Base-by-base conservation (phyloP, 1,139 yeast species). In the Taiozyma sp. region DNA sequence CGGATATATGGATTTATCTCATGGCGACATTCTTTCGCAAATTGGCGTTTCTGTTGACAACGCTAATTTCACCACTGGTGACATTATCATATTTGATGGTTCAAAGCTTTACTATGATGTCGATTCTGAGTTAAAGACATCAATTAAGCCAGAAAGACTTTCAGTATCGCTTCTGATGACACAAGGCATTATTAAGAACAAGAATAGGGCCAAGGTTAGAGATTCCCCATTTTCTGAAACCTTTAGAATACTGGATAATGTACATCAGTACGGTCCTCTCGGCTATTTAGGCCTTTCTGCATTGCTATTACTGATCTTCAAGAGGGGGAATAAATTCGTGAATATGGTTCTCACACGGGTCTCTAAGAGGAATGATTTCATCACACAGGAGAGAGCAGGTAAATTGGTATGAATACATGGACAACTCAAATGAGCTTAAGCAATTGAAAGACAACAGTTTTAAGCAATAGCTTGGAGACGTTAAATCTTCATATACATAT, bases 1-100 rank as follows among this genome's bases (percentile, higher is more conserved):
- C 49, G 78, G 82, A 1, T 83, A 74, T 57, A 57, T 84, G 16
- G 89, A 86, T 62, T 53, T 80, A n/a, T 64, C 73, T 1, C 68
- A 71, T 30, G 61, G 72, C 43, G 58, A 65, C 2, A 57, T 74
- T 10, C 64, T 80, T 12, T 54, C 63, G 2, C 58, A 65, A 2
- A 55, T 68, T 14, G 81, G 80, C 0, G 75, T 84, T 77, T 70
- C 72, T 16, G 62, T 72, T 45, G 60, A 74, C 47, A 64, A 70
- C 7, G 57, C 65, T 14, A 52, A 65, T 0, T 75, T 71, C 51
- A 55, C 67, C 14, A 66, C 69, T 5, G 92, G 91, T 8, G 79
- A 77, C 57, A 68, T 71, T 0, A 48, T 78, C 0, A 54, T 78
- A 1, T 58, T 76, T 12, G 72, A 76, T 42, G 57, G 66, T 36